These are phyloP conservation scores for Sugiyamaella americana DNA, from an alignment of 805 yeast species.

Conservation along the genomic window DNA sequence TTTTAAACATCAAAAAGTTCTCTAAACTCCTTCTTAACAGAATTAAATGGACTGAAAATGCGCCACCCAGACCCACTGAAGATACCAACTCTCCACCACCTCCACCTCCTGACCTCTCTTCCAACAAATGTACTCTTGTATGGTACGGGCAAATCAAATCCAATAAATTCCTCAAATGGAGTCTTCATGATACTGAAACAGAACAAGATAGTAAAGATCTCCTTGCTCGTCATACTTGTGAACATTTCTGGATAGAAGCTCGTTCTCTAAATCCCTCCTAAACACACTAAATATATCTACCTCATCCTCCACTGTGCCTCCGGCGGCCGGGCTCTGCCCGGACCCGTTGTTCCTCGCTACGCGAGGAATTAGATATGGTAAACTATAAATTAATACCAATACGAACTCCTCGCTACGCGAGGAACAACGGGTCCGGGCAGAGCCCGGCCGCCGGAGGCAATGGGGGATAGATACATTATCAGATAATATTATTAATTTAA, in stretches of 20 bases:
- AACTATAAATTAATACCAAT: no score
- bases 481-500: conserved; percentile 9
- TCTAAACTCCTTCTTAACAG: conserved; percentile 54
- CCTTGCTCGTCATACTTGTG: conserved; percentile 47
- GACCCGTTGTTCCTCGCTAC: no score
- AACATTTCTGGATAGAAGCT: conserved; percentile 51
- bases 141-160: conserved; percentile 68
- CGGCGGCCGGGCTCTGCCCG: no score
- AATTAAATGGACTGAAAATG: conserved; percentile 63
- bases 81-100: conserved; percentile 13
- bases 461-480: no score
- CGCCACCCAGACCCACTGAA: conserved; percentile 29
- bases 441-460: no score
- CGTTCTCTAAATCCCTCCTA: no score
- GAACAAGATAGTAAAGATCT: conserved; percentile 47
- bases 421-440: no score
- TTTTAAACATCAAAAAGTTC: conserved; percentile 53
- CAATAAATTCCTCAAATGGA: conserved; percentile 62
- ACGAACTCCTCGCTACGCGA: no score
- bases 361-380: no score
- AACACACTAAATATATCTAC: no score
- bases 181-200: conserved; percentile 47
- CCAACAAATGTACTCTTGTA: conserved; percentile 43
- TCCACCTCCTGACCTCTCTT: conserved; percentile 31
- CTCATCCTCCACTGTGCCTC: no score